These are phyloP conservation scores for Candida sanyaensis DNA, from an alignment of 1,139 yeast genomes.

Conservation along the genomic window DNA sequence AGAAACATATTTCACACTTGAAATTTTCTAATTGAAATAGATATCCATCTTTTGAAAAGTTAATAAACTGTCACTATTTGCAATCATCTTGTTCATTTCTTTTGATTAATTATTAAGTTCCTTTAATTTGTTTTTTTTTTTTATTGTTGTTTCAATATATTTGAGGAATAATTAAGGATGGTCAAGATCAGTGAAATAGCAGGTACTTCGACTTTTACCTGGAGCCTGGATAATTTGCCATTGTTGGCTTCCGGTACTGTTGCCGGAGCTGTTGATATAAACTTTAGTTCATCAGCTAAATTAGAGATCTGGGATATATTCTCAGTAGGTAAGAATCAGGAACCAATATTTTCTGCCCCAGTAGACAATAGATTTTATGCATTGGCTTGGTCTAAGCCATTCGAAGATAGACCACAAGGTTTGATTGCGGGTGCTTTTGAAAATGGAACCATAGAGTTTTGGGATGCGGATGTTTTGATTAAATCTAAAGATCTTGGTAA, in stretches of 20 bases:
- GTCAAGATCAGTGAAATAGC: slow-evolving; percentile 83
- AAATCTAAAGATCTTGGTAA: slow-evolving; percentile 38
- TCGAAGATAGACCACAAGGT: slow-evolving; percentile 55
- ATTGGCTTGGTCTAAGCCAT: slow-evolving; percentile 80
- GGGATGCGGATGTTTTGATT: slow-evolving; percentile 57
- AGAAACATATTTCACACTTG: neutral
- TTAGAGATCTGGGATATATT: slow-evolving; percentile 81
- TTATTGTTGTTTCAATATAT: neutral
- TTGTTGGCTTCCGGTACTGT: slow-evolving; percentile 86
- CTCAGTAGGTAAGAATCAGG: slow-evolving; percentile 36
- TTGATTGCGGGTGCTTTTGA: slow-evolving; percentile 89
- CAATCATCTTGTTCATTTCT: slow-evolving; percentile 4
- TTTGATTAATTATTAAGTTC: neutral
- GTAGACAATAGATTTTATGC: slow-evolving; percentile 72
- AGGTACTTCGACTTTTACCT: slow-evolving; percentile 90
- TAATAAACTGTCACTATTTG: neutral
- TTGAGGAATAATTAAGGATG: slow-evolving; percentile 38
- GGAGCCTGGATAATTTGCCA: slow-evolving; percentile 82
- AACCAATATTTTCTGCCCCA: slow-evolving; percentile 53
- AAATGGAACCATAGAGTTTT: slow-evolving; percentile 75
- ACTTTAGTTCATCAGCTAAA: slow-evolving; percentile 75
- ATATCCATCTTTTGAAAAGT: neutral
- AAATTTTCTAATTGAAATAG: neutral
- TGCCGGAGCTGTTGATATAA: slow-evolving; percentile 91
- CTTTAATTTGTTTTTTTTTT: neutral